Percentiles rank a stretch among this genome's conserved stretches.
These are phyloP conservation scores for Pterulicium gracile DNA, from an alignment of 1,284 basidiomycete species.

Conservation along the genomic window DNA sequence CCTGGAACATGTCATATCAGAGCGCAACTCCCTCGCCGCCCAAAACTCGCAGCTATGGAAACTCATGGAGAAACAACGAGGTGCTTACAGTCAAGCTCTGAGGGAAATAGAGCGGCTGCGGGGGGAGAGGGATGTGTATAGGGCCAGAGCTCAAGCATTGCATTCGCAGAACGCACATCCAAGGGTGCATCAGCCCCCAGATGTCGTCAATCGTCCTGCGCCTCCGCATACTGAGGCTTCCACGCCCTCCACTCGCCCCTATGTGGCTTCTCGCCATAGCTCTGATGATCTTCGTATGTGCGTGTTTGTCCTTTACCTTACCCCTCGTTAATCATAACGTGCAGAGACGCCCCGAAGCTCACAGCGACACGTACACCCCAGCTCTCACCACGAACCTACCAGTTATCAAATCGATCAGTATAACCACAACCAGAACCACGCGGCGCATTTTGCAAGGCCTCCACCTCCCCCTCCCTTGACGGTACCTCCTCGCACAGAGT, in stretches of 20 bases:
- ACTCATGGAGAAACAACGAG: constrained; percentile 79
- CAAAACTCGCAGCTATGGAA: constrained; percentile 91
- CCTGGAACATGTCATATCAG: constrained; percentile 61
- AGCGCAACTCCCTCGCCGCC: constrained; percentile 66
- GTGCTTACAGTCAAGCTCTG: constrained; percentile 59
- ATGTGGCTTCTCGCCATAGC: not conserved
- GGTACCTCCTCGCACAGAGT: constrained; percentile 30
- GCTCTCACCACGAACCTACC: constrained; percentile 5
- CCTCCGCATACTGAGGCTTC: not conserved
- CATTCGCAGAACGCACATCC: not conserved
- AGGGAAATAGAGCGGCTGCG: constrained; percentile 77
- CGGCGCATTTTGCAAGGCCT: not conserved
- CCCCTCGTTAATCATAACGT: not conserved
- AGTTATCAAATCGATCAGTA: no score
- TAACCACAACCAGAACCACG: no score
- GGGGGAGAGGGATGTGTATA: constrained; percentile 65
- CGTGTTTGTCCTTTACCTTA: not conserved
- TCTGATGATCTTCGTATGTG: not conserved
- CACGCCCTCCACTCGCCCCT: not conserved
- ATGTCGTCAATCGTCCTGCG: not conserved
- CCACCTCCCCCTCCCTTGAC: constrained; percentile 33
- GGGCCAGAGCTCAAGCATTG: constrained; percentile 32
- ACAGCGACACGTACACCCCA: constrained; percentile 12
- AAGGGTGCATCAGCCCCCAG: not conserved
- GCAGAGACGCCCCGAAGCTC: not conserved